Conservation (phyloP, 345 rosid genomes). For the Hibiscus mutabilis region DNA sequence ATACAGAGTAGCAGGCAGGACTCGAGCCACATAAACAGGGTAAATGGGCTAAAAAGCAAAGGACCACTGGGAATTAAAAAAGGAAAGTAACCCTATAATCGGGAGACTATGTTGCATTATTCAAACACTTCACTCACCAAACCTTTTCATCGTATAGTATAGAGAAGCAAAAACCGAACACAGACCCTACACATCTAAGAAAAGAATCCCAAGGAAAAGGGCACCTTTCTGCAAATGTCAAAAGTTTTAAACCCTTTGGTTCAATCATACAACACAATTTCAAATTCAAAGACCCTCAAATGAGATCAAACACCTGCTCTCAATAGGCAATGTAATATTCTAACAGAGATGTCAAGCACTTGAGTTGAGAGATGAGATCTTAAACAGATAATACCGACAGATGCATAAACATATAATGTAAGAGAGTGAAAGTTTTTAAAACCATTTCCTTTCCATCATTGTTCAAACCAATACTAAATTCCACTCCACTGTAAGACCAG, state of each 20-base stretch:
- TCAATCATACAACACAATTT: background rate
- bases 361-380: too few species aligned
- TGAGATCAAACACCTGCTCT: background rate
- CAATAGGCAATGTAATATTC: background rate
- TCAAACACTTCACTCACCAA: background rate
- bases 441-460: too few species aligned
- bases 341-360: background rate
- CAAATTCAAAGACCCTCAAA: background rate
- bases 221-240: background rate
- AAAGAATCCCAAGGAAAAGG: background rate
- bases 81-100: background rate
- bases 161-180: background rate
- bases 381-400: too few species aligned
- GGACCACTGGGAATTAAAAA: background rate
- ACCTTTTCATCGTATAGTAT: conserved; percentile 4
- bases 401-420: too few species aligned
- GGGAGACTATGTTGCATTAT: background rate
- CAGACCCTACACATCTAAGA: background rate
- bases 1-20: background rate
- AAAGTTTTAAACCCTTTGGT: background rate
- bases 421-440: too few species aligned
- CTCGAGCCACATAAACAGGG: background rate
- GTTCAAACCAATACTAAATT: too few species aligned
- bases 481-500: too few species aligned
- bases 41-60: too few species aligned